Base-by-base conservation (phyloP, 163 green algal species). In the Volvox carteri region DNA sequence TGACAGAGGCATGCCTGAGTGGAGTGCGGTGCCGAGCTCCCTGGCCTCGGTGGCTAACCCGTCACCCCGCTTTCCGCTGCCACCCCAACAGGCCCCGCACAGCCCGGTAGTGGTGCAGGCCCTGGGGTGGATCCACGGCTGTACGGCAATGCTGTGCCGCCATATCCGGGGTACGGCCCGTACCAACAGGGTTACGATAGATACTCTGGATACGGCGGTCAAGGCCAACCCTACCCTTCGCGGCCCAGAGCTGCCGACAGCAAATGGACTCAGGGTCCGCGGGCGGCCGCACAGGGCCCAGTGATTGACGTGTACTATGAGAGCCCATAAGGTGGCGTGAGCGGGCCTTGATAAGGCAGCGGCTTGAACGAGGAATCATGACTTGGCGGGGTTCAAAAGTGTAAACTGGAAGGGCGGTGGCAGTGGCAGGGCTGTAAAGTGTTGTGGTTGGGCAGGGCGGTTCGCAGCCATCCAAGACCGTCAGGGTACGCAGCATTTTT, bases 251-350 rank as follows among this genome's bases (percentile, higher is more conserved):
- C 48, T 33, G 33, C 14, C 37, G 50, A 25, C 2, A 23, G 68
- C 28, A 35, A 28, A 41, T 4, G 54, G 77, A 37, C 35, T 4
- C 48, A 30, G 12, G 42, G 75, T 54, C 35, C 37, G 37, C 6
- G 39, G 81, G 62, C 19, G 7, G 30, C 12, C n/a, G 50, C 60
- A 25, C 81, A 81, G 83, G 83, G 83, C 14, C 83, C 83, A 0
- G 77, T 74, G 19, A 88, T 88, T 50, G 83, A 88, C 18, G 83
- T 88, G 25, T 88, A 62, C 18, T 88, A 48, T 67, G 83, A 88
- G 33, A 84, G 75, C 50, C 73, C 42, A 25, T 80, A 21, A 56
- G 70, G 39, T 73, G 68, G 33, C 68, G 23, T 50, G 35, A 35
- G 50, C n/a, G n/a, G n/a, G n/a, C n/a, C n/a, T n/a, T n/a, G n/a